Percentiles rank a stretch among this genome's conserved stretches.
phyloP scores from a whole-genome alignment of 2,329 filamentous ascomycete species.

The Apiospora sp. region DNA sequence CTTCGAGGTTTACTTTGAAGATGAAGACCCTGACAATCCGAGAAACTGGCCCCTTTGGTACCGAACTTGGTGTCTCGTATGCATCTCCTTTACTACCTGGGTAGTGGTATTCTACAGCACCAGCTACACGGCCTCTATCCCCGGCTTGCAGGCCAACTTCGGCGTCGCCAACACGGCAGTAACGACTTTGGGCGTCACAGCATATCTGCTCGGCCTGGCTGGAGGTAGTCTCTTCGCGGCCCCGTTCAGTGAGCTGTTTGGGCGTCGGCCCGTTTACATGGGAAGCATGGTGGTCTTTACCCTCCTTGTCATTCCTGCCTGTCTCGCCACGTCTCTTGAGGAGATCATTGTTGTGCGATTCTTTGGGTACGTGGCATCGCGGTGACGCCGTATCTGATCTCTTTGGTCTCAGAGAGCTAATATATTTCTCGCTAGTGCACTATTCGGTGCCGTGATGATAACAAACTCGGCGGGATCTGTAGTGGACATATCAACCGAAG shows the following conservation, averaged over 20 bases:
- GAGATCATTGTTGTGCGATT: slow-evolving; percentile 77
- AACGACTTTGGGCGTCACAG: slow-evolving; percentile 79
- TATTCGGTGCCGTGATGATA: slow-evolving; percentile 82
- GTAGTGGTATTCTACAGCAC: slow-evolving; percentile 77
- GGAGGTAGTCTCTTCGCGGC: slow-evolving; percentile 76
- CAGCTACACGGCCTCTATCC: slow-evolving; percentile 76
- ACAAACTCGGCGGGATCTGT: slow-evolving; percentile 84
- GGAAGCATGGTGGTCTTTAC: slow-evolving; percentile 70
- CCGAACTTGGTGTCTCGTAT: slow-evolving; percentile 53
- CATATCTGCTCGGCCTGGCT: slow-evolving; percentile 79
- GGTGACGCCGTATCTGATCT: neutral
- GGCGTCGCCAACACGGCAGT: slow-evolving; percentile 62
- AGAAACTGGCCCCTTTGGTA: slow-evolving; percentile 70
- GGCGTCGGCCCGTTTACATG: slow-evolving; percentile 73
- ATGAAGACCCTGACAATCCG: slow-evolving; percentile 69
- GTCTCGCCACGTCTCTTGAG: slow-evolving; percentile 70
- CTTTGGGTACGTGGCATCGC: slow-evolving; percentile 62
- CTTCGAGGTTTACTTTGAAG: slow-evolving; percentile 78
- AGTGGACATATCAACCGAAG: slow-evolving; percentile 81
- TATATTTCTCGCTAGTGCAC: slow-evolving; percentile 52
- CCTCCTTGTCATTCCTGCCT: slow-evolving; percentile 76
- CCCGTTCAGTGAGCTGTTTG: slow-evolving; percentile 76
- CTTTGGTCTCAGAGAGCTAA: neutral
- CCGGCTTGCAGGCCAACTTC: slow-evolving; percentile 74
- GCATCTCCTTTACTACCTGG: slow-evolving; percentile 56